Evolutionary conservation across 306 rosid genomes (phyloP).

Genomic region (Gleditsia sinensis): DNA sequence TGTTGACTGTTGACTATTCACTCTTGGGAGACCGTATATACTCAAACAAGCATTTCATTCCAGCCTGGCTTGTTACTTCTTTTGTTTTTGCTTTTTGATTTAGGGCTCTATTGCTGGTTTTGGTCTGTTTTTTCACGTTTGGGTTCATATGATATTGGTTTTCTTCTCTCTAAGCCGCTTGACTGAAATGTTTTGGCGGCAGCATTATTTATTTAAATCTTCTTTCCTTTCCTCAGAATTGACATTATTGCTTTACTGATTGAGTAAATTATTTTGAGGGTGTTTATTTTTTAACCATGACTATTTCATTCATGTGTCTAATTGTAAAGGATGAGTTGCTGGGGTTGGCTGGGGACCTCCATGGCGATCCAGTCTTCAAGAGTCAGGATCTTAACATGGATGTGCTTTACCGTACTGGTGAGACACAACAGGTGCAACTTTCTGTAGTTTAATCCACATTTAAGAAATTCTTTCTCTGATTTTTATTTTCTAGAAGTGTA

Average conservation of each 20-base stretch:
- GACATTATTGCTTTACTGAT: not conserved
- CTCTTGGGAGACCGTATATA: not conserved
- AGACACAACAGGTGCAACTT: conserved; percentile 69
- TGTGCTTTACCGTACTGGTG: conserved; percentile 87
- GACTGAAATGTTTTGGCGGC: not conserved
- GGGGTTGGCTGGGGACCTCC: conserved; percentile 67
- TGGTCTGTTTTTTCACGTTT: not conserved
- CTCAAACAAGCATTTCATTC: not conserved
- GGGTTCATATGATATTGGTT: not conserved
- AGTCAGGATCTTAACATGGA: conserved; percentile 76
- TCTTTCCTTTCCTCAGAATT: not conserved
- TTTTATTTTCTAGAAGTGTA: not conserved
- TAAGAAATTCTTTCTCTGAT: not conserved
- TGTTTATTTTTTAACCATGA: not conserved
- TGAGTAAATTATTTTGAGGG: not conserved
- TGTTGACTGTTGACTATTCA: not conserved
- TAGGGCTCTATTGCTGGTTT: not conserved
- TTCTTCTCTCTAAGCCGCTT: not conserved
- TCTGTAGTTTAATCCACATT: conserved; percentile 24
- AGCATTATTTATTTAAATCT: not conserved
- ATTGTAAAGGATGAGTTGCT: conserved; percentile 78
- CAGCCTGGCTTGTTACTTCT: not conserved
- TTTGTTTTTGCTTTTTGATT: not conserved
- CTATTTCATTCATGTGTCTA: conserved; percentile 25
- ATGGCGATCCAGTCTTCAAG: conserved; percentile 67